These are phyloP conservation scores for Suillus luteus DNA, from an alignment of 768 basidiomycete species.

Conservation along the genomic window DNA sequence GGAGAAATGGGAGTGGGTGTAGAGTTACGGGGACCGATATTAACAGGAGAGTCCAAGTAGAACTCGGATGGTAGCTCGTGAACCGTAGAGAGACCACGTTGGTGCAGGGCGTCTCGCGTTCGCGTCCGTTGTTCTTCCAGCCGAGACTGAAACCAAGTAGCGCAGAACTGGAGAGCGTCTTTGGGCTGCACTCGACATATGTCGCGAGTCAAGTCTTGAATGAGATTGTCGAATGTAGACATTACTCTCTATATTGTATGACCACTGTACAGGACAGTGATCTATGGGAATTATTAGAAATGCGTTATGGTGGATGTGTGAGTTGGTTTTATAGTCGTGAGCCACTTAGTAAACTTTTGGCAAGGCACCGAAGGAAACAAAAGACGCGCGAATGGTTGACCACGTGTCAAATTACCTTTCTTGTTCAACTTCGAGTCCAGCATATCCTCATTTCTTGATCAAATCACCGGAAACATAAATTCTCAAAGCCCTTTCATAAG, in stretches of 20 bases:
- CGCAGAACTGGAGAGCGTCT: slow-evolving; percentile 90
- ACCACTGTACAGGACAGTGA: slow-evolving; percentile 11
- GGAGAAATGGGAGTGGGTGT: slow-evolving; percentile 52
- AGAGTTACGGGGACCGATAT: slow-evolving; percentile 31
- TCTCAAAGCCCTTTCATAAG: slow-evolving; percentile 6
- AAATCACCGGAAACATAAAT: background rate
- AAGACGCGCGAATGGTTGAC: slow-evolving; percentile 16
- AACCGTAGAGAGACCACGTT: slow-evolving; percentile 50
- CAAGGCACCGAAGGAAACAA: slow-evolving; percentile 17
- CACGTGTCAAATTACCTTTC: slow-evolving; percentile 25
- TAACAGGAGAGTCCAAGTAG: slow-evolving; percentile 53
- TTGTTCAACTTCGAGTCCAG: background rate
- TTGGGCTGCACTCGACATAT: slow-evolving; percentile 82
- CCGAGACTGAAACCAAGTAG: slow-evolving; percentile 92
- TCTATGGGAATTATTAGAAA: slow-evolving; percentile 10
- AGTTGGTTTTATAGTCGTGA: slow-evolving; percentile 13
- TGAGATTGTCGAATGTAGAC: slow-evolving; percentile 82
- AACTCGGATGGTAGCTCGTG: slow-evolving; percentile 58
- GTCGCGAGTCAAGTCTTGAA: slow-evolving; percentile 86
- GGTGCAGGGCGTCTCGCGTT: slow-evolving; percentile 64
- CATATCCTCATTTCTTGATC: background rate
- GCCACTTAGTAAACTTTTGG: slow-evolving; percentile 8
- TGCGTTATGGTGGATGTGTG: background rate
- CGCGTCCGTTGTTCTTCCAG: slow-evolving; percentile 83
- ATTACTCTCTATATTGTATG: slow-evolving; percentile 33